A percentile compares a stretch with the other conserved stretches of the same genome.
phyloP scores from a whole-genome alignment of 2,329 filamentous ascomycete genomes.

The Diplodia mutila region DNA sequence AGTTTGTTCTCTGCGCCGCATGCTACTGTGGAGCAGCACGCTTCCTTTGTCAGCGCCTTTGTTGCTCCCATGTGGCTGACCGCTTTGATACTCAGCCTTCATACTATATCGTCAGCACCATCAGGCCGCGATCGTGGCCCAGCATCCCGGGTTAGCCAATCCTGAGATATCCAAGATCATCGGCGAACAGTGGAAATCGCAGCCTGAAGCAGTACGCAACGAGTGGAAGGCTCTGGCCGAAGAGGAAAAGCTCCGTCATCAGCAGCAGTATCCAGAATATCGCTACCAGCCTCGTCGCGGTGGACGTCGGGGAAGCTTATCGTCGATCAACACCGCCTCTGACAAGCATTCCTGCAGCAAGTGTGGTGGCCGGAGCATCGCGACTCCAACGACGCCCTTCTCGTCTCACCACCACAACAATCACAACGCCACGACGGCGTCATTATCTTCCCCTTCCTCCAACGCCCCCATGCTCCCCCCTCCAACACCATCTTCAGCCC shows the following conservation, averaged over 20 bases:
- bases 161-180: constrained; percentile 98
- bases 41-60: constrained; percentile 27
- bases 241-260: constrained; percentile 89
- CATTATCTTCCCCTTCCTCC: constrained; percentile 20
- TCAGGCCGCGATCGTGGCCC: constrained; percentile 77
- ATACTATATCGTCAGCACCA: constrained; percentile 96
- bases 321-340: constrained; percentile 36
- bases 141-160: constrained; percentile 88
- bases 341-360: constrained; percentile 64
- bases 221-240: constrained; percentile 90
- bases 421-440: constrained; percentile 57
- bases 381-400: constrained; percentile 63
- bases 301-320: constrained; percentile 47
- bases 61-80: constrained; percentile 11
- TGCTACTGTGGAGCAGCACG: not conserved
- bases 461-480: constrained; percentile 42
- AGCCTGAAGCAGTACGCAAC: constrained; percentile 73
- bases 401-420: constrained; percentile 40
- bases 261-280: constrained; percentile 89
- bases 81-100: constrained; percentile 68
- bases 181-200: constrained; percentile 84
- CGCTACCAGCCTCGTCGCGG: constrained; percentile 80
- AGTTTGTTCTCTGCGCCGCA: not conserved
- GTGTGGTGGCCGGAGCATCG: constrained; percentile 71
- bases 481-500: constrained; percentile 40